Evolutionary conservation across 78 protist species (phyloP), one percentile per base, ranked within the genome.

Genomic region (Bigelowiella natans): DNA sequence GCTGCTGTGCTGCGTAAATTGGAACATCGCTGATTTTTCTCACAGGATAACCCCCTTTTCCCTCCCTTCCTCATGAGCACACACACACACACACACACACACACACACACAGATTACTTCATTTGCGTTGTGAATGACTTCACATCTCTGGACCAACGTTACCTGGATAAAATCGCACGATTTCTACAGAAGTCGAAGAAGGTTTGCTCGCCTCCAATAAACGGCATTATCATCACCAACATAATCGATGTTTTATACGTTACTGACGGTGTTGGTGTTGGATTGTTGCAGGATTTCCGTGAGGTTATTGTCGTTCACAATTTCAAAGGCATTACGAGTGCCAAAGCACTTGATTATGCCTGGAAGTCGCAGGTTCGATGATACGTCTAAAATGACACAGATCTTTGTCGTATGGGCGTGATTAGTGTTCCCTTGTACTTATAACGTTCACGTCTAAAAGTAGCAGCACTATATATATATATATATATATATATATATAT

Each of bases 271-370:
- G n/a, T n/a, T n/a, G n/a, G n/a, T n/a, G n/a, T n/a, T n/a, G n/a
- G n/a, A n/a, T n/a, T n/a, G n/a, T n/a, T n/a, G n/a, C n/a, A n/a
- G n/a, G n/a, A n/a, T n/a, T n/a, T n/a, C n/a, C n/a, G n/a, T n/a
- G n/a, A 63, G 82, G 85, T 82, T 31, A 82, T 82, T 36, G 85
- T 82, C 30, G 85, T 82, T 2, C 85, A 82, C 85, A 82, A 82
- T 3, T 82, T 31, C 2, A 82, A 82, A 36, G 85, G 31, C 38
- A 36, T 82, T 11, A 82, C 31, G 2, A 36, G 31, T 36, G 85
- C 30, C 38, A 36, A 82, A 34, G 31, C 85, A 3, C 85, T 82
- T 11, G 38, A 36, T 1, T 3, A 82, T 36, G 85, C 31, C 38
- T 82, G 85, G 85, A 36, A 82, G 85, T 34, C 85, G 85, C 85